Evolutionary conservation across 2,329 filamentous ascomycete genomes (phyloP).

Genomic region (Fulvia fulva): DNA sequence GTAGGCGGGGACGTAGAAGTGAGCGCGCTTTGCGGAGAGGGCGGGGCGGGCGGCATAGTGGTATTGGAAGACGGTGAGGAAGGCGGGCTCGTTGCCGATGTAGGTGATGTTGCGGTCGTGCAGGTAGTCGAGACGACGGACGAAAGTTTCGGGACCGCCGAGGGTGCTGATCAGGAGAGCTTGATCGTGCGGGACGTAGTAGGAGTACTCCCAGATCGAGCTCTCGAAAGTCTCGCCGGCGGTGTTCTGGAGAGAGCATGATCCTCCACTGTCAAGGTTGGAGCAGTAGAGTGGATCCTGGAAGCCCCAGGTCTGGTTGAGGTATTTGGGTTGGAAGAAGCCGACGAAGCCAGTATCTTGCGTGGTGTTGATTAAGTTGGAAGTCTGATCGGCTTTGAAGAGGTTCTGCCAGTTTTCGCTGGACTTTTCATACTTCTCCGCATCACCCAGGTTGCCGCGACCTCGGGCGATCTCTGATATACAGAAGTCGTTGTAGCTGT

Average conservation of each 20-base stretch:
- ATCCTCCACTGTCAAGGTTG: slow-evolving; percentile 33
- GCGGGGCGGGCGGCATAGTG: slow-evolving; percentile 41
- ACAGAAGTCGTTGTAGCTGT: slow-evolving; percentile 46
- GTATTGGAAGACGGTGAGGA: slow-evolving; percentile 35
- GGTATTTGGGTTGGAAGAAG: slow-evolving; percentile 61
- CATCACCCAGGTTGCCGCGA: slow-evolving; percentile 39
- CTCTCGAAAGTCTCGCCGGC: slow-evolving; percentile 64
- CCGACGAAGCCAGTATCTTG: slow-evolving; percentile 58
- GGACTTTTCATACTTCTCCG: slow-evolving; percentile 46
- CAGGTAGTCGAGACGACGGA: slow-evolving; percentile 57
- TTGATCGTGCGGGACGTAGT: slow-evolving; percentile 64
- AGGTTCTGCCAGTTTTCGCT: slow-evolving; percentile 65
- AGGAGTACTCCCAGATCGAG: slow-evolving; percentile 65
- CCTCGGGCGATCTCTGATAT: slow-evolving; percentile 42
- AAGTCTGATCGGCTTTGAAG: slow-evolving; percentile 58
- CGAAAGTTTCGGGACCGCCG: slow-evolving; percentile 55
- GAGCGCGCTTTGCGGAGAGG: slow-evolving; percentile 36
- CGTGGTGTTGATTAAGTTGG: slow-evolving; percentile 38
- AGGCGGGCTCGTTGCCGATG: slow-evolving; percentile 61
- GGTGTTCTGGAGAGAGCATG: slow-evolving; percentile 51
- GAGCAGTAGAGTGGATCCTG: slow-evolving; percentile 39
- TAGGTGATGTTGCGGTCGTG: slow-evolving; percentile 54
- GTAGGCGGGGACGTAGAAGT: slow-evolving; percentile 38
- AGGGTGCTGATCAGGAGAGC: slow-evolving; percentile 46
- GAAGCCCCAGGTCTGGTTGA: slow-evolving; percentile 55